Evolutionary conservation across 371 early-diverging fungal genomes (phyloP).

Genomic region (Hamiltosporidium magnivora): DNA sequence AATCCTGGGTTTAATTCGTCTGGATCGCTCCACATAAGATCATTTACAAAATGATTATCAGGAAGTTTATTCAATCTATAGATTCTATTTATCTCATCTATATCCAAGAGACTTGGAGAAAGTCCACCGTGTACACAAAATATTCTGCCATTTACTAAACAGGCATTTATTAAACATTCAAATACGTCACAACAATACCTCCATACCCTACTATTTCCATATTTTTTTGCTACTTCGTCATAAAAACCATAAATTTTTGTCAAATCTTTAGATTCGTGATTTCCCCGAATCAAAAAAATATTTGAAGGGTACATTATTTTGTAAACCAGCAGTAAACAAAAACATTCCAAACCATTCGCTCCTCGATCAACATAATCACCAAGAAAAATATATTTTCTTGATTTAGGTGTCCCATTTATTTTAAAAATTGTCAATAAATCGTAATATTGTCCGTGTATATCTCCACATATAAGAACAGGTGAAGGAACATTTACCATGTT

Average conservation of each 20-base stretch:
- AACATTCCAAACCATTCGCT: conserved; percentile 36
- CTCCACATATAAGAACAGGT: conserved; percentile 71
- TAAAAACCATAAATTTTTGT: conserved; percentile 38
- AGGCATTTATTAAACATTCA: conserved; percentile 39
- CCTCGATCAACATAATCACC: conserved; percentile 54
- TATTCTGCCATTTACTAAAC: conserved; percentile 58
- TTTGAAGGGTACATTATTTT: conserved; percentile 34
- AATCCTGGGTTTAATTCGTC: conserved; percentile 77
- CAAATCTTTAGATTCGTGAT: conserved; percentile 43
- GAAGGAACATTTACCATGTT: conserved; percentile 72
- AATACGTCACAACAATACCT: conserved; percentile 45
- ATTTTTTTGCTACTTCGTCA: conserved; percentile 37
- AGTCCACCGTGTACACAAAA: conserved; percentile 95
- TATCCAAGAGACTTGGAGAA: conserved; percentile 61
- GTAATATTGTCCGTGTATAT: conserved; percentile 94
- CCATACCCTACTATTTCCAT: conserved; percentile 30
- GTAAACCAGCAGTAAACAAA: conserved; percentile 30
- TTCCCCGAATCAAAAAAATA: conserved; percentile 43
- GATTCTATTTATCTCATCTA: not conserved
- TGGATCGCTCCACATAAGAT: conserved; percentile 92
- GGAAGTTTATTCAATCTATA: not conserved
- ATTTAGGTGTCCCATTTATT: conserved; percentile 75
- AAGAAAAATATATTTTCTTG: conserved; percentile 46
- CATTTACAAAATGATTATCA: conserved; percentile 52
- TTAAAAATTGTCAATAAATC: conserved; percentile 93